Conservation (phyloP, 257 asterid genomes). For the Rehmannia glutinosa region DNA sequence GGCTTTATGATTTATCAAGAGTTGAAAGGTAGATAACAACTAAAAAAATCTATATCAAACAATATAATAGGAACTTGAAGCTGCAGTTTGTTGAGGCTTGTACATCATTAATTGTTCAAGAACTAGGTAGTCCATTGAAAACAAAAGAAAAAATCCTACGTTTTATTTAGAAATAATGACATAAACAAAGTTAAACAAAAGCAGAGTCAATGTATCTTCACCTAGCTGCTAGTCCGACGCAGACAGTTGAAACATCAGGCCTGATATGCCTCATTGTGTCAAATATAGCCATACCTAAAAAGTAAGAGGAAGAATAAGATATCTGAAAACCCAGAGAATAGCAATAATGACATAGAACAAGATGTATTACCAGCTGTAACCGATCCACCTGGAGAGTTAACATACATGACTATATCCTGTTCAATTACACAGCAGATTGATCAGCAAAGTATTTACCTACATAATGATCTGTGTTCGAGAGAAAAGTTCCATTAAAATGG, state of each 20-base stretch:
- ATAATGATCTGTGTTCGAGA: conserved; percentile 3
- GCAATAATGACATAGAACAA: not conserved
- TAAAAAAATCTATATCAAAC: not conserved
- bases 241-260: conserved; percentile 85
- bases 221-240: conserved; percentile 94
- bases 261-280: conserved; percentile 88
- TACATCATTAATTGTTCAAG: not conserved
- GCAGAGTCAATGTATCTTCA: conserved; percentile 19
- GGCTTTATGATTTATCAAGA: not conserved
- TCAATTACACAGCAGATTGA: conserved; percentile 4
- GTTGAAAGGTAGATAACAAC: not conserved
- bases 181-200: conserved; percentile 12
- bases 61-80: not conserved
- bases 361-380: conserved; percentile 74
- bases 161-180: not conserved
- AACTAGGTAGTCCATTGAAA: not conserved
- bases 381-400: conserved; percentile 92
- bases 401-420: conserved; percentile 87
- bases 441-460: not conserved
- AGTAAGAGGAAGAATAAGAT: conserved; percentile 14
- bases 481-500: not conserved
- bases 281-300: conserved; percentile 78
- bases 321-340: conserved; percentile 1
- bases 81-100: not conserved
- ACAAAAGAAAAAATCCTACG: not conserved